Conservation (phyloP, 306 rosid species). For the Cucumis melo region DNA sequence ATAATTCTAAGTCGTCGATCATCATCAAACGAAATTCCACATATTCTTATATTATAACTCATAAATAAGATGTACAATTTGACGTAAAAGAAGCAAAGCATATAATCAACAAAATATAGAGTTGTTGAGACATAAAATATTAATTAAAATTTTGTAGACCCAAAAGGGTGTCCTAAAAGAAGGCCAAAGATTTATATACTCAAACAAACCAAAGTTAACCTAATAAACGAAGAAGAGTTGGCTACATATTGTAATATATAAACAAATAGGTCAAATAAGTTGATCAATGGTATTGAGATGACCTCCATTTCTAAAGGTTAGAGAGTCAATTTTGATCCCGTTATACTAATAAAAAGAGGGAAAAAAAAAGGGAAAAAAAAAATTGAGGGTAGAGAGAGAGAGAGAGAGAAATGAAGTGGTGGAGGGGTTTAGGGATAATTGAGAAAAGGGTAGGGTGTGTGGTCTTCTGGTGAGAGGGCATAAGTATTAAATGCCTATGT, state of each 20-base stretch:
- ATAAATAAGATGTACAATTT: too few relatives aligned
- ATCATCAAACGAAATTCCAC: too few relatives aligned
- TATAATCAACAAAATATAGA: too few relatives aligned
- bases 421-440: not conserved
- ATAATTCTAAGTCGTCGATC: too few relatives aligned
- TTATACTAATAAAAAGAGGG: too few relatives aligned
- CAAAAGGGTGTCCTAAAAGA: not conserved
- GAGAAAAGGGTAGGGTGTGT: slow-evolving; percentile 3
- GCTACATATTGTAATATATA: not conserved
- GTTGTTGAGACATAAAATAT: not conserved
- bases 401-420: not conserved
- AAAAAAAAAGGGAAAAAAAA: not conserved
- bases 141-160: not conserved
- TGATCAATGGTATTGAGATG: too few relatives aligned
- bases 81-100: too few relatives aligned
- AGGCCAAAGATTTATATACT: not conserved
- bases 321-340: too few relatives aligned
- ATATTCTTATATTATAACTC: too few relatives aligned
- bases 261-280: too few relatives aligned
- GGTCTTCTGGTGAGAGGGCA: slow-evolving; percentile 12
- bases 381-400: not conserved
- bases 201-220: not conserved
- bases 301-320: too few relatives aligned
- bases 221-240: not conserved
- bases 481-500: not conserved